Evolutionary conservation across 2,329 filamentous ascomycete species (phyloP).

Genomic region (Stagonosporopsis chrysanthemi): DNA sequence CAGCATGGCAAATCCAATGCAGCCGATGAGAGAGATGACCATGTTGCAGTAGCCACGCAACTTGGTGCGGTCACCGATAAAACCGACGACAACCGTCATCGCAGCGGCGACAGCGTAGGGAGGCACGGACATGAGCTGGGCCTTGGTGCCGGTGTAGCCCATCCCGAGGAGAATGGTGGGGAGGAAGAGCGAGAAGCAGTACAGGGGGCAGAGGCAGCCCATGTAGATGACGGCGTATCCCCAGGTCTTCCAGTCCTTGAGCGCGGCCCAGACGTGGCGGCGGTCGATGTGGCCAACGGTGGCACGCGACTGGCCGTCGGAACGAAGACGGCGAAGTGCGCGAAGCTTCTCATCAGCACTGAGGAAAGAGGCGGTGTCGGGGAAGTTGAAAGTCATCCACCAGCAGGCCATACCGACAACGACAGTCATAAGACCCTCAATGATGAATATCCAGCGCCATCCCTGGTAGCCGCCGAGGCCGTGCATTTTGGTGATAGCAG

Average conservation of each 20-base stretch:
- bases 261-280: slow-evolving; percentile 52
- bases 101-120: slow-evolving; percentile 76
- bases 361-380: slow-evolving; percentile 66
- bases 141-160: slow-evolving; percentile 65
- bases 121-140: slow-evolving; percentile 77
- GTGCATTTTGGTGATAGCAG: slow-evolving; percentile 67
- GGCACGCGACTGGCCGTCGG: slow-evolving; percentile 72
- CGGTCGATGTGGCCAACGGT: slow-evolving; percentile 57
- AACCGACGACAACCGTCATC: slow-evolving; percentile 74
- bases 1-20: slow-evolving; percentile 82
- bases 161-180: slow-evolving; percentile 59
- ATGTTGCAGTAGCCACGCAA: slow-evolving; percentile 85
- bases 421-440: slow-evolving; percentile 49
- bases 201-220: slow-evolving; percentile 61
- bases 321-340: slow-evolving; percentile 68
- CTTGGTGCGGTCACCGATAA: slow-evolving; percentile 75
- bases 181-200: slow-evolving; percentile 46
- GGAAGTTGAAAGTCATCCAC: slow-evolving; percentile 71
- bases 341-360: slow-evolving; percentile 60
- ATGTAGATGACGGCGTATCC: slow-evolving; percentile 68
- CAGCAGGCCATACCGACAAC: slow-evolving; percentile 50
- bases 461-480: slow-evolving; percentile 56
- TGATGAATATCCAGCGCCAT: slow-evolving; percentile 52
- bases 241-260: slow-evolving; percentile 60
- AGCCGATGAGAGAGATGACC: slow-evolving; percentile 70